Conservation (phyloP, 129 eudicot genomes). For the Artemisia annua region DNA sequence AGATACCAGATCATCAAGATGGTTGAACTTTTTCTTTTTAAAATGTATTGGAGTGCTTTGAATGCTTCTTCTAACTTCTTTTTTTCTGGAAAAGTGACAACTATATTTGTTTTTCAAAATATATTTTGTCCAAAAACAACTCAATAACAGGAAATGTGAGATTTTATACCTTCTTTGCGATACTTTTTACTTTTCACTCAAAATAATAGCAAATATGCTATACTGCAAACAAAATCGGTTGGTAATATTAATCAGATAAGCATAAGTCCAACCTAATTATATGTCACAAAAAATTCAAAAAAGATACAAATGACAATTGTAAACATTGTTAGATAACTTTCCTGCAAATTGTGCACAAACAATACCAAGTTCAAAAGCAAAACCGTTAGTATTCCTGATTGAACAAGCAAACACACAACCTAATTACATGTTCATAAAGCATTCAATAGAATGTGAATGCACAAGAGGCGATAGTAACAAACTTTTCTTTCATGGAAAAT, state of each 20-base stretch:
- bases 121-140: no score
- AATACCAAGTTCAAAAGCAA: neutral
- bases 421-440: neutral
- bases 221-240: no score
- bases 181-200: no score
- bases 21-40: no score
- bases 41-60: no score
- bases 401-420: neutral
- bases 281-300: neutral
- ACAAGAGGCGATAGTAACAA: neutral
- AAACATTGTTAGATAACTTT: neutral
- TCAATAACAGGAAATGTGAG: no score
- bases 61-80: no score
- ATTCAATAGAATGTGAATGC: neutral
- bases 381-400: slow-evolving; percentile 1
- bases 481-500: neutral
- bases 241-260: neutral
- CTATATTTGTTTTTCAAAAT: no score
- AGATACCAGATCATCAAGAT: no score
- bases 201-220: no score
- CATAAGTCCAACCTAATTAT: neutral
- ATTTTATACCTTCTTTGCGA: no score
- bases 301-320: neutral
- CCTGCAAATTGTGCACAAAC: neutral
- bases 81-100: no score